Base-by-base conservation (phyloP, 2,329 filamentous ascomycete species). In the Colletotrichum navitas region DNA sequence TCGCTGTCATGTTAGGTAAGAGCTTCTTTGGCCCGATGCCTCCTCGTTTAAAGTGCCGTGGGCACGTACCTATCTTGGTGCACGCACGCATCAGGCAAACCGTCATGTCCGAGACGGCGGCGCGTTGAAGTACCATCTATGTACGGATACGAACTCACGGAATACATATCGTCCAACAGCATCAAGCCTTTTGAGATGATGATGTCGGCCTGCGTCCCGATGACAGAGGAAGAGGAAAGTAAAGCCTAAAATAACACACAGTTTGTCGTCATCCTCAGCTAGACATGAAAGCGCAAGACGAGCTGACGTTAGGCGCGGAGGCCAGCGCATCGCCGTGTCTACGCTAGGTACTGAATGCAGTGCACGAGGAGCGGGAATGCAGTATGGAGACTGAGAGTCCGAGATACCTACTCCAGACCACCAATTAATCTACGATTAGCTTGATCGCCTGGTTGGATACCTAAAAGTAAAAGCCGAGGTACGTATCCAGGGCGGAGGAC, bases 271-370 rank as follows among this genome's bases (percentile, higher is more conserved):
- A 39, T 56, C 26, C 26, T 56, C 29, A 43, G 43, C 36, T 34
- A 47, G 36, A 11, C 29, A 24, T 12, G 36, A 45, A 7, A 36
- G 34, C 34, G 52, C 47, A 47, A 24, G 65, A 45, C 54, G 26
- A 47, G 45, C 68, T 71, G 65, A 49, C 65, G 59, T 68, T 64
- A 71, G 54, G 64, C 68, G 65, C 68, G 36, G 64, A 60, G 64
- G 52, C 52, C 56, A 63, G 65, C 68, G 52, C 32, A 18, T 63
- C 68, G 68, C 47, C 52, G 52, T 16, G 34, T 43, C 18, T 21
- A 41, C 36, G 36, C 36, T 11, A n/a, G n/a, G n/a, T n/a, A 39
- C 36, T 11, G 36, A 39, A 39, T 39, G 36, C 36, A 39, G 14
- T 47, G 29, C 55, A 39, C 58, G 11, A 36, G 8, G 34, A 36